Evolutionary conservation across 2,329 filamentous ascomycete species (phyloP), one percentile per base, ranked within the genome.

Genomic region (Fusarium falciforme): DNA sequence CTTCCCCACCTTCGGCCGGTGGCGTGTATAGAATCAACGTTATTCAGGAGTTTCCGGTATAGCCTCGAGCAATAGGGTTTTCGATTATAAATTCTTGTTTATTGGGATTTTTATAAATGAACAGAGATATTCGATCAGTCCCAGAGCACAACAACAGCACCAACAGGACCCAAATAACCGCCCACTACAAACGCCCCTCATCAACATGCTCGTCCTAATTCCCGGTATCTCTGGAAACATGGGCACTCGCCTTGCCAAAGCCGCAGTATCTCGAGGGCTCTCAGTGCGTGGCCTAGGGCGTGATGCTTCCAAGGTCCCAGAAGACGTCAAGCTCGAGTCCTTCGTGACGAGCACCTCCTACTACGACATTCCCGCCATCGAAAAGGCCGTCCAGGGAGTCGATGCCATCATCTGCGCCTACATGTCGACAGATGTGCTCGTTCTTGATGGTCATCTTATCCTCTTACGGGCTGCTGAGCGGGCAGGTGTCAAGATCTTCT

Each of bases 381-480:
- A 61, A 27, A 25, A 61, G 12, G 58, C 58, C 17, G 58, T 44
- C 17, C 12, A 44, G 4, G 58, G 38, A 20, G 38, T 61, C 17
- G 38, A 61, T 20, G 38, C 17, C 27, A 61, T 61, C n/a, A 33
- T 61, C n/a, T 61, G 58, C n/a, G 25, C 36, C 11, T 61, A 61
- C 17, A 20, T 9, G 9, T 27, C 58, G 11, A 33, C n/a, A 12
- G n/a, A 40, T n/a, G 36, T 68, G 1, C 27, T 69, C 20, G n/a
- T 58, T 29, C 49, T 70, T 10, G 58, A 70, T 33, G 64, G n/a
- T 0, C 20, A 58, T n/a, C 63, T 70, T 3, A 33, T 63, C 4
- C 57, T 66, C 17, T 33, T 70, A 1, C 67, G 67, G 4, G 67
- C 67, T 1, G 67, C 67, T 11, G 67, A 70, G n/a, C 33, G 67